Evolutionary conservation across 73 alveolate species (phyloP).

Genomic region (Symbiodinium natans): DNA sequence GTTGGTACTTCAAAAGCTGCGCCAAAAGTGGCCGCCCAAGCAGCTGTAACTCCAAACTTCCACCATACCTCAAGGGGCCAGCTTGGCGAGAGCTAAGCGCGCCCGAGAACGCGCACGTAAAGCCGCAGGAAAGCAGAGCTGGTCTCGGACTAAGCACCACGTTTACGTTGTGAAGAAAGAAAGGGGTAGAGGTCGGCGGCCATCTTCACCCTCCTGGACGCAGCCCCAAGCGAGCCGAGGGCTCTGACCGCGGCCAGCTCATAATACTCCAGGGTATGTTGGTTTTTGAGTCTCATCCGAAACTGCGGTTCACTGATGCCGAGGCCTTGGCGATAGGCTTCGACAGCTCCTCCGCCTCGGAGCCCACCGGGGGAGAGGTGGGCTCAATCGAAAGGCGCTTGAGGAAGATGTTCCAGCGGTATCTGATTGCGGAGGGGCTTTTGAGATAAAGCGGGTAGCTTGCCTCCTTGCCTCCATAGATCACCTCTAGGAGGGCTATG

Average conservation of each 20-base stretch:
- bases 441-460: neutral
- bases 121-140: no score
- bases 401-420: neutral
- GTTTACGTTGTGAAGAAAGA: no score
- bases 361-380: neutral
- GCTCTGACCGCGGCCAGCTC: neutral
- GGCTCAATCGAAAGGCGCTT: neutral
- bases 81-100: no score
- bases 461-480: neutral
- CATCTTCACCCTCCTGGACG: no score
- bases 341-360: neutral
- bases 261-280: neutral
- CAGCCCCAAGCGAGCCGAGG: no score
- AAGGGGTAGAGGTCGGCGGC: no score
- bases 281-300: neutral
- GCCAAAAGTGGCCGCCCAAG: no score
- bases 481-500: neutral
- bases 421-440: neutral
- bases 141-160: no score
- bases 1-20: no score
- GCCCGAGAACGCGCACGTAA: no score
- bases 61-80: no score
- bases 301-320: neutral
- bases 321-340: neutral
- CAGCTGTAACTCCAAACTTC: no score